phyloP scores from a whole-genome alignment of 2,329 filamentous ascomycete species.

The Fusarium goolgardi region DNA sequence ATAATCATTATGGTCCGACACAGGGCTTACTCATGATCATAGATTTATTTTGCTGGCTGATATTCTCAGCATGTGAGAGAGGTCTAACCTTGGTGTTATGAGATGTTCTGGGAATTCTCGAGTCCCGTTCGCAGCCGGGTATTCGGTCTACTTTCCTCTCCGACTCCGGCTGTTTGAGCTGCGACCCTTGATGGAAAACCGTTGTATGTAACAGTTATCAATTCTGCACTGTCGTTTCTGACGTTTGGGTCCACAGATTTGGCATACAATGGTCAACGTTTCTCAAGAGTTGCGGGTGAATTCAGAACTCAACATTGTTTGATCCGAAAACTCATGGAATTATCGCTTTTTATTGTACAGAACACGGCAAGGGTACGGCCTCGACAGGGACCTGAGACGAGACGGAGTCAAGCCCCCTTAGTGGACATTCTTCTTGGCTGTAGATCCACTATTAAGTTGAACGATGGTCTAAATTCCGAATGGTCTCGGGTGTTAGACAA shows the following conservation, averaged over 20 bases:
- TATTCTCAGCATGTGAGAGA: neutral
- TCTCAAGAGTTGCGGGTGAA: neutral
- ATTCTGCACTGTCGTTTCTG: neutral
- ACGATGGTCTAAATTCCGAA: slow-evolving; percentile 4
- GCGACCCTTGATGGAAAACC: rapidly evolving
- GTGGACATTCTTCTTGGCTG: neutral
- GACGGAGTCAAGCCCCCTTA: neutral
- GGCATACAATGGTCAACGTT: neutral
- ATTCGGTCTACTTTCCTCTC: neutral
- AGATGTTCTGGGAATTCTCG: rapidly evolving
- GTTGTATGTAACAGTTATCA: neutral
- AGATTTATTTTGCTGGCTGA: rapidly evolving
- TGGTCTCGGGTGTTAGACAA: slow-evolving; percentile 12
- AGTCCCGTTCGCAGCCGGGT: neutral
- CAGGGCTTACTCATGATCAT: neutral
- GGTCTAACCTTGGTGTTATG: neutral
- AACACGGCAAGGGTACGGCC: neutral
- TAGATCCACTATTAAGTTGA: slow-evolving; percentile 1
- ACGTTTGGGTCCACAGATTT: neutral
- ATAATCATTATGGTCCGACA: neutral
- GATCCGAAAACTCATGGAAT: neutral
- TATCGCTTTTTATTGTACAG: neutral
- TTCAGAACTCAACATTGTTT: neutral
- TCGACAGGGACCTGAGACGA: neutral
- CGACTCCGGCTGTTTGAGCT: neutral